Evolutionary conservation across 352 stramenopile genomes (phyloP).

Genomic region (Phytopythium aichiense): DNA sequence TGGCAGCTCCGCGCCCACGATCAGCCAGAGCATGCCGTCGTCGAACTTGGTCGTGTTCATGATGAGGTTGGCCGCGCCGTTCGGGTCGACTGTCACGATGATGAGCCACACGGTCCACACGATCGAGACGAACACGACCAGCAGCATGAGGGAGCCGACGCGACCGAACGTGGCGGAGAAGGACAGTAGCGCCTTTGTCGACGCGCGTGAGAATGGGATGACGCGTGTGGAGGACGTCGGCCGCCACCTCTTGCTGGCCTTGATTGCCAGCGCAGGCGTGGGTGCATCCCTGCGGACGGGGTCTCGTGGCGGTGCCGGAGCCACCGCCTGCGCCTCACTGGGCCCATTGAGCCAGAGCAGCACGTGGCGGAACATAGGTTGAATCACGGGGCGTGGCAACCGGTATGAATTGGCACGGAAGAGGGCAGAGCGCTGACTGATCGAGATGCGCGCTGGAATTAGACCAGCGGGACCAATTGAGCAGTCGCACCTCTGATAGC

Average conservation of each 20-base stretch:
- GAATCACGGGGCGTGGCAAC: not conserved
- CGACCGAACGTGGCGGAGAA: slow-evolving; percentile 4
- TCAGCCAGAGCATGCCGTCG: slow-evolving; percentile 11
- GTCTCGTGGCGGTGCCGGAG: too few relatives aligned
- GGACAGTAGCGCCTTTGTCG: not conserved
- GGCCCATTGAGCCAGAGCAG: not conserved
- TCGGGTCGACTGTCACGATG: slow-evolving; percentile 8
- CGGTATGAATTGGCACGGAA: too few relatives aligned
- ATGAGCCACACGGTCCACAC: slow-evolving; percentile 9
- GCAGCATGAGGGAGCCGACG: not conserved
- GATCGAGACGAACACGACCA: slow-evolving; percentile 5
- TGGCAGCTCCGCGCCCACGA: not conserved
- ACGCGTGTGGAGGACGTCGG: not conserved
- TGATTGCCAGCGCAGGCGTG: not conserved
- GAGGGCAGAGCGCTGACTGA: too few relatives aligned
- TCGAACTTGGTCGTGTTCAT: slow-evolving; percentile 12
- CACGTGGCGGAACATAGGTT: not conserved
- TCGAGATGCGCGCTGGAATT: too few relatives aligned
- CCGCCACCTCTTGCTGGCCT: not conserved
- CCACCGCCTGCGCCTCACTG: not conserved
- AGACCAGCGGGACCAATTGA: too few relatives aligned
- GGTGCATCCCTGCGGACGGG: not conserved
- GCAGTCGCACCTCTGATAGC: too few relatives aligned
- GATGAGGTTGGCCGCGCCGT: slow-evolving; percentile 9
- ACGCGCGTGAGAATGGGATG: not conserved